phyloP scores from a whole-genome alignment of 148 eudicot genomes.

The Beta vulgaris region DNA sequence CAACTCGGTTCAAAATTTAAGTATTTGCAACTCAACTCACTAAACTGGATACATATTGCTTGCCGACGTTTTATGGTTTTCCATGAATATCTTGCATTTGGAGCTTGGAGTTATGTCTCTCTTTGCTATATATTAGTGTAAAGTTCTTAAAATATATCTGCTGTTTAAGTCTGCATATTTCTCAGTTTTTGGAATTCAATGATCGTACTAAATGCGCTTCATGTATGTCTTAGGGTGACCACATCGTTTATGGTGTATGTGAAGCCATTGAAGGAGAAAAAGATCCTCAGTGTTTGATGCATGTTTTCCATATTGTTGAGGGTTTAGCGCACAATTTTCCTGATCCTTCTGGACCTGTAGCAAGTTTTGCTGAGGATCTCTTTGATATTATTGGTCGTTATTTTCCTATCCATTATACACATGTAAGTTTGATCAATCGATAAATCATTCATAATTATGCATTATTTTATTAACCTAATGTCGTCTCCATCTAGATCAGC shows the following conservation, averaged over 20 bases:
- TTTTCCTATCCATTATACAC: slow-evolving; percentile 91
- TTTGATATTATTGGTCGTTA: slow-evolving; percentile 76
- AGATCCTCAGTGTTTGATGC: slow-evolving; percentile 84
- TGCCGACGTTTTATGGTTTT: not conserved
- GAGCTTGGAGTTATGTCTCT: not conserved
- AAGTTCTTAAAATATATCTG: slow-evolving; percentile 7
- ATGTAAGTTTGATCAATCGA: slow-evolving; percentile 50
- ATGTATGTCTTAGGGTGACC: slow-evolving; percentile 55
- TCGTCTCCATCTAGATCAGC: not conserved
- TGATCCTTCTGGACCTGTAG: slow-evolving; percentile 62
- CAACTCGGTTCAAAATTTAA: too few relatives aligned
- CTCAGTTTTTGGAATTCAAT: slow-evolving; percentile 5
- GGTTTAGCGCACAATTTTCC: slow-evolving; percentile 51
- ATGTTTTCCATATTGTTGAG: slow-evolving; percentile 68
- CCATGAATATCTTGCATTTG: not conserved
- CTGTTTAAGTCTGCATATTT: slow-evolving; percentile 5
- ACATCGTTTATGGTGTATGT: slow-evolving; percentile 68
- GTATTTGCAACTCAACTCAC: too few relatives aligned
- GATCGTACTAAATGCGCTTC: not conserved
- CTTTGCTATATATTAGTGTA: not conserved
- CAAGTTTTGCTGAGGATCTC: slow-evolving; percentile 66
- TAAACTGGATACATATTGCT: not conserved
- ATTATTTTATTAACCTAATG: not conserved
- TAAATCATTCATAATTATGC: not conserved
- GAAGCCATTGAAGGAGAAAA: slow-evolving; percentile 88